These are phyloP conservation scores for Tuber magnatum DNA, from an alignment of 495 filamentous ascomycete species.

Conservation along the genomic window DNA sequence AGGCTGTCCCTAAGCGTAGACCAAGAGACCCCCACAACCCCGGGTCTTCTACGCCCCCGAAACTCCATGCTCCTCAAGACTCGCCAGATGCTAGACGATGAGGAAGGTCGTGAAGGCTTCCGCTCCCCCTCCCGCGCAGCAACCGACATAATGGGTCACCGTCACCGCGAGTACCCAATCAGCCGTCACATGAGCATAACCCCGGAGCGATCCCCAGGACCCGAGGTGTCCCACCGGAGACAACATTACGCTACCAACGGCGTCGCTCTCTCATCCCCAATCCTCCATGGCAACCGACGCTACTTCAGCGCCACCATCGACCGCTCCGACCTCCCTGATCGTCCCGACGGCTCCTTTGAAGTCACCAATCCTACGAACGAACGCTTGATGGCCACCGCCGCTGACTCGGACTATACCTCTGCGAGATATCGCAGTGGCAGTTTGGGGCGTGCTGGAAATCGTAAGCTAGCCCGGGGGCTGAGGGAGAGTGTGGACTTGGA, in stretches of 20 bases:
- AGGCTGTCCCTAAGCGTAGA: slow-evolving; percentile 44
- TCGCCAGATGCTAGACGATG: slow-evolving; percentile 45
- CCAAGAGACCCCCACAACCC: slow-evolving; percentile 45
- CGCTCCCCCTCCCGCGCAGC: slow-evolving; percentile 52
- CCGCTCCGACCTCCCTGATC: slow-evolving; percentile 11
- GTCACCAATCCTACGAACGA: slow-evolving; percentile 11
- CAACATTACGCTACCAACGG: slow-evolving; percentile 20
- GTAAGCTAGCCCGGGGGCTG: slow-evolving; percentile 18
- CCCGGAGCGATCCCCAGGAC: slow-evolving; percentile 18
- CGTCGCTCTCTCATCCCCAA: slow-evolving; percentile 15
- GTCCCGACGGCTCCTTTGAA: slow-evolving; percentile 11
- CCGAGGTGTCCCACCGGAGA: slow-evolving; percentile 19
- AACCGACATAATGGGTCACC: slow-evolving; percentile 50
- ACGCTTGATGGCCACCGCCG: slow-evolving; percentile 13
- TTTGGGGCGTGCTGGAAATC: slow-evolving; percentile 19
- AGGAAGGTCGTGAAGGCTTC: slow-evolving; percentile 48
- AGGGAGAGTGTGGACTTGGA: slow-evolving; percentile 38
- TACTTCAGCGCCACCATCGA: slow-evolving; percentile 20
- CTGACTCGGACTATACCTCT: slow-evolving; percentile 19
- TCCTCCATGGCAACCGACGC: slow-evolving; percentile 30
- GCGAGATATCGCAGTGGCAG: slow-evolving; percentile 21
- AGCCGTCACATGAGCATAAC: slow-evolving; percentile 11
- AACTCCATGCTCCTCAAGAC: slow-evolving; percentile 35
- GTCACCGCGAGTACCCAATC: slow-evolving; percentile 16
- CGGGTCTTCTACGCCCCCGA: slow-evolving; percentile 35